Percentiles rank a stretch among this genome's conserved stretches.
Evolutionary conservation across 768 basidiomycete species (phyloP).

Genomic region (Lentinula detonsa): DNA sequence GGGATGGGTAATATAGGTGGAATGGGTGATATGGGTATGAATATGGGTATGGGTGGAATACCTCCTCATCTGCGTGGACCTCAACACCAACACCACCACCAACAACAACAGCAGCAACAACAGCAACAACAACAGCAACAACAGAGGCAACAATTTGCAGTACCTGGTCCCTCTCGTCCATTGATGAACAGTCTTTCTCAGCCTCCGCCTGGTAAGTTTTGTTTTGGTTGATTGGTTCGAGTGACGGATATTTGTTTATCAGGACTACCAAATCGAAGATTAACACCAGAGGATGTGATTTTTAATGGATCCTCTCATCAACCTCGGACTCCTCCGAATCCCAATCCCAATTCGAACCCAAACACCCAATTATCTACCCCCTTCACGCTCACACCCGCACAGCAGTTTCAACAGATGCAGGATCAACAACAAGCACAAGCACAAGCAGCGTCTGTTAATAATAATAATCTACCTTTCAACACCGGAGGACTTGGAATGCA

Average conservation of each 20-base stretch:
- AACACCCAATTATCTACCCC: conserved; percentile 26
- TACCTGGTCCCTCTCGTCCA: conserved; percentile 18
- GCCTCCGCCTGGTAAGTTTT: conserved; percentile 23
- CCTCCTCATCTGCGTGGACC: conserved; percentile 27
- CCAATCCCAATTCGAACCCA: conserved; percentile 25
- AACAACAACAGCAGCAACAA: conserved; percentile 24
- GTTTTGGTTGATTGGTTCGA: conserved; percentile 27
- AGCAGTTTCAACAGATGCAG: conserved; percentile 56
- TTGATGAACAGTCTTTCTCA: conserved; percentile 43
- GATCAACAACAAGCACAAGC: conserved; percentile 8
- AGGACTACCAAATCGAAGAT: conserved; percentile 41
- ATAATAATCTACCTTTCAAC: background rate
- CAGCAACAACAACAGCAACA: conserved; percentile 28
- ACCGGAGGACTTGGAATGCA: too few relatives aligned
- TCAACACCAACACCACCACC: conserved; percentile 20
- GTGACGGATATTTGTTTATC: conserved; percentile 32
- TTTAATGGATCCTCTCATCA: background rate
- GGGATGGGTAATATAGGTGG: background rate
- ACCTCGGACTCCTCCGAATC: conserved; percentile 13
- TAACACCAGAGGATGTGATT: conserved; percentile 25
- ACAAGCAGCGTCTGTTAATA: background rate
- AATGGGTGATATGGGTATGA: conserved; percentile 32
- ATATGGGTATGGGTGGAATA: conserved; percentile 33
- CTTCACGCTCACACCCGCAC: conserved; percentile 57
- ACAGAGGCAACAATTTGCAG: conserved; percentile 32